Evolutionary conservation across 371 early-diverging fungal species (phyloP), one percentile per base, ranked within the genome.

Genomic region (Catenaria anguillulae): DNA sequence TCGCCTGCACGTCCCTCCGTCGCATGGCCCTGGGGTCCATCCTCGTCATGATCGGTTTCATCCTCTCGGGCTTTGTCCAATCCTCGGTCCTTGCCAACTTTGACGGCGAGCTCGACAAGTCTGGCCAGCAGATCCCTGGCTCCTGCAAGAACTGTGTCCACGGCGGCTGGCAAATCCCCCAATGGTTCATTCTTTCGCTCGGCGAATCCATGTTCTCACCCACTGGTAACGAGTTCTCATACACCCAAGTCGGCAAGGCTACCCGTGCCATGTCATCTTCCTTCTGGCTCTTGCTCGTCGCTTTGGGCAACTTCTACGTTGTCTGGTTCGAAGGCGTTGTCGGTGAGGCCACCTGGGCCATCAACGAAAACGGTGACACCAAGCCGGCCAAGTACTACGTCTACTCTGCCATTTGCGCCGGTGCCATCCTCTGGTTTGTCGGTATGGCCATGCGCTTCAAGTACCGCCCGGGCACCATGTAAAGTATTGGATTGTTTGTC

Each of bases 141-240:
- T 34, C 4, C 65, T 66, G 52, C 67, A 26, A 34, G 36, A 42
- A 55, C 54, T 73, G 73, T 65, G 50, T 67, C 54, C 67, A 72
- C 46, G 75, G 64, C 46, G 67, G 76, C 60, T 71, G 67, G 71
- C 81, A 82, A 68, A 26, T 84, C 43, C 75, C 83, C 61, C 84
- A 81, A 56, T 84, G 82, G 72, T 68, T 84, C 66, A 4, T 85
- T 58, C 62, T 86, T 29, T 76, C 86, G 21, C 63, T 75, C 46
- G 84, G 80, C 46, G 89, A 86, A 68, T 70, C 78, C 52, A 54
- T 86, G 31, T 70, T 82, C 67, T 77, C 78, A 33, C 78, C 80
- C 58, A 79, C 80, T 26, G 86, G 85, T 56, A 70, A 84, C 62
- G 77, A 83, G 67, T 79, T 85, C 65, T 73, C 77, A 35, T 86